Percentiles rank a stretch among this genome's conserved stretches.
phyloP scores from a whole-genome alignment of 768 basidiomycete species.

The Suillus discolor region DNA sequence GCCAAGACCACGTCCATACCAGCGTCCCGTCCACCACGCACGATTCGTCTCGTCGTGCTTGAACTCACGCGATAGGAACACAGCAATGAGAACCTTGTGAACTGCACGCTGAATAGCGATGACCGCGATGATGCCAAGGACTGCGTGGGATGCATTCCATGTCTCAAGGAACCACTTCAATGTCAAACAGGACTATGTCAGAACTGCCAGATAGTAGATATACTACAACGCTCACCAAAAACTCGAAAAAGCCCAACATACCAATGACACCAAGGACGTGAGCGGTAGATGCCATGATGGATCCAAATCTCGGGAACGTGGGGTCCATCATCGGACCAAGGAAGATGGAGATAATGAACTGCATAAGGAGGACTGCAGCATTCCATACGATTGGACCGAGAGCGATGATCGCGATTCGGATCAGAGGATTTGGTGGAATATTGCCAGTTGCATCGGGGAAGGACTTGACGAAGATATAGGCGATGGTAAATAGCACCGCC shows the following conservation, averaged over 20 bases:
- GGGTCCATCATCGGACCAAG: slow-evolving; percentile 89
- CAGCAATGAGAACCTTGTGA: slow-evolving; percentile 91
- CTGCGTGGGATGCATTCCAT: slow-evolving; percentile 91
- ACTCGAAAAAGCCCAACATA: slow-evolving; percentile 94
- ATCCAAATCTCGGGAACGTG: slow-evolving; percentile 86
- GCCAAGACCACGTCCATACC: slow-evolving; percentile 95
- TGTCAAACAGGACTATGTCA: slow-evolving; percentile 17
- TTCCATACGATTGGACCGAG: slow-evolving; percentile 97
- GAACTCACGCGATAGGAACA: slow-evolving; percentile 96
- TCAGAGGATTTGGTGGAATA: slow-evolving; percentile 78
- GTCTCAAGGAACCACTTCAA: slow-evolving; percentile 89
- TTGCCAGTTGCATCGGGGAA: slow-evolving; percentile 68
- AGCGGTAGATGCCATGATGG: slow-evolving; percentile 88
- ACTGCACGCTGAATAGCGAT: slow-evolving; percentile 91
- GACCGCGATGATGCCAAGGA: slow-evolving; percentile 89
- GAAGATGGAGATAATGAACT: slow-evolving; percentile 91
- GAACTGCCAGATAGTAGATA: background rate
- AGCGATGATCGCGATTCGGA: slow-evolving; percentile 91
- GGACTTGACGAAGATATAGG: slow-evolving; percentile 92
- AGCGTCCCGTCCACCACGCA: slow-evolving; percentile 98
- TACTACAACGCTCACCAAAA: slow-evolving; percentile 63
- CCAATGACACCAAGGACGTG: slow-evolving; percentile 84
- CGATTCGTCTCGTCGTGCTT: slow-evolving; percentile 99
- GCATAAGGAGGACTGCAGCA: slow-evolving; percentile 78
- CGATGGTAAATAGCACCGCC: slow-evolving; percentile 84